A percentile compares a stretch with the other conserved stretches of the same genome.
Conservation (phyloP, 1,139 yeast genomes). For the Blastobotrys buckinghamii region DNA sequence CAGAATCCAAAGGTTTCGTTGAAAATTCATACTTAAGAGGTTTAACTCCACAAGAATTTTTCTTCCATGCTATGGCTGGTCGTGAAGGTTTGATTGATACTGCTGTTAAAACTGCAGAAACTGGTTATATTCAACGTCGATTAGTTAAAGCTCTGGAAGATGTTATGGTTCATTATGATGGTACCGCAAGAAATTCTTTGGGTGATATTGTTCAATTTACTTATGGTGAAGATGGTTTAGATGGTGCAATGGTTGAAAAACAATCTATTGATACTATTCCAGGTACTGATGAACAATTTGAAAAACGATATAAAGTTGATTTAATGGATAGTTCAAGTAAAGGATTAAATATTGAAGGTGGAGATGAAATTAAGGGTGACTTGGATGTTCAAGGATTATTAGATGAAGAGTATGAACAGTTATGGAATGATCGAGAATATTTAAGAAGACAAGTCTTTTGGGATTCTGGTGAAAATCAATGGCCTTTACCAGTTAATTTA, state of each 20-base stretch:
- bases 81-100: conserved; percentile 99
- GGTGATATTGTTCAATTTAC: conserved; percentile 95
- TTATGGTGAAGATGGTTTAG: conserved; percentile 99
- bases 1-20: conserved; percentile 96
- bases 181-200: conserved; percentile 94
- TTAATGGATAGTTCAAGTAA: conserved; percentile 67
- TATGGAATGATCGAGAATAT: conserved; percentile 68
- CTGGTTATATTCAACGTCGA: conserved; percentile 99
- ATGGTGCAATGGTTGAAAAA: conserved; percentile 95
- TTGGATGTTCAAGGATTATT: conserved; percentile 70
- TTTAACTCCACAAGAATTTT: conserved; percentile 96
- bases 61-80: conserved; percentile 99
- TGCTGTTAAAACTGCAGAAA: conserved; percentile 97
- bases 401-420: conserved; percentile 79
- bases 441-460: conserved; percentile 77
- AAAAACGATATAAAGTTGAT: conserved; percentile 79
- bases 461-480: conserved; percentile 82
- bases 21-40: conserved; percentile 98
- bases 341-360: conserved; percentile 76
- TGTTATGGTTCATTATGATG: conserved; percentile 98
- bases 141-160: conserved; percentile 97
- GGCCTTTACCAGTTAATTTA: conserved; percentile 97
- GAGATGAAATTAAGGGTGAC: conserved; percentile 88
- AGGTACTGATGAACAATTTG: conserved; percentile 81
- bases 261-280: conserved; percentile 97